Conservation (phyloP, 306 rosid species). For the Rubus parviflorus region DNA sequence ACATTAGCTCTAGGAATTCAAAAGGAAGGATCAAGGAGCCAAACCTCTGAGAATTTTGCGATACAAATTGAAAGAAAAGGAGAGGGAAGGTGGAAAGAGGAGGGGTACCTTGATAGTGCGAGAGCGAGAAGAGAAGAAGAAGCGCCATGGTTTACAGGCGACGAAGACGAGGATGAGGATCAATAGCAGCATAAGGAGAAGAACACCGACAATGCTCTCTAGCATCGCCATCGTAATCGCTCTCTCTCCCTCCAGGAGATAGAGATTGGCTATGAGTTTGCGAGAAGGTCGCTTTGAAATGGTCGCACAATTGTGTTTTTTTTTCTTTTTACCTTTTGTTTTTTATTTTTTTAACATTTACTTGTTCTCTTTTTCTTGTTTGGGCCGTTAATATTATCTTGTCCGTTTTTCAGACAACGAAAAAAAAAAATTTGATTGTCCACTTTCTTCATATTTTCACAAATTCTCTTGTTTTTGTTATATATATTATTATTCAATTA, state of each 20-base stretch:
- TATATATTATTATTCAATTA: no score
- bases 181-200: conserved; percentile 90
- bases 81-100: no score
- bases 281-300: conserved; percentile 88
- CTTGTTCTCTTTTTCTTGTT: background rate
- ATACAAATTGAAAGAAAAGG: background rate
- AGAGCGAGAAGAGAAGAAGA: conserved; percentile 51
- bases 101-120: conserved; percentile 52
- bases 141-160: conserved; percentile 96
- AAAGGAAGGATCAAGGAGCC: no score
- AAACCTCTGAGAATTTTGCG: no score
- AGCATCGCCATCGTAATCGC: conserved; percentile 61
- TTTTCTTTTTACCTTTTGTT: background rate
- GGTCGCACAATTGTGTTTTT: conserved; percentile 41
- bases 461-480: background rate
- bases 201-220: conserved; percentile 56
- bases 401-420: no score
- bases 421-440: no score
- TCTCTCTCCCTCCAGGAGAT: conserved; percentile 46
- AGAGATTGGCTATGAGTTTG: conserved; percentile 58
- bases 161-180: conserved; percentile 61
- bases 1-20: background rate
- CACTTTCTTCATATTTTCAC: background rate
- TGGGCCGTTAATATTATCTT: background rate
- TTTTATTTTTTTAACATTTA: background rate